Evolutionary conservation across 139 green algal genomes (phyloP).

Genomic region (Volvox africanus): DNA sequence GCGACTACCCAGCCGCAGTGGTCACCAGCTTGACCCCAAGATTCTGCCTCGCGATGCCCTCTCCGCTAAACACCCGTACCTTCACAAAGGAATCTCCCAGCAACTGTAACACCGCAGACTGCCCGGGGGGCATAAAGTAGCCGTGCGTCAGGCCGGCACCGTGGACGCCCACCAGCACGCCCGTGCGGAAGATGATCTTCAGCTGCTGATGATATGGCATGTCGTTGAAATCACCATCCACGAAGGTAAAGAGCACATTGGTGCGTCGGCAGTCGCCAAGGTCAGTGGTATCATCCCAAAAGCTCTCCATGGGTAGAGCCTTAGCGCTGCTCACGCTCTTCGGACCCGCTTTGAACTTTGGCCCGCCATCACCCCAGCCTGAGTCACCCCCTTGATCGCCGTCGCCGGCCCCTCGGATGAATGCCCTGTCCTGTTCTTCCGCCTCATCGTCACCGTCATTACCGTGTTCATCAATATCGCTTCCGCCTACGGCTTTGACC

Average conservation of each 20-base stretch:
- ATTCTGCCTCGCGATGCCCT: too few relatives aligned
- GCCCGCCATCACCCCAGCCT: not conserved
- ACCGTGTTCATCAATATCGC: constrained; percentile 5
- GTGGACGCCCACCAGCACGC: constrained; percentile 42
- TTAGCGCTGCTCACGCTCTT: not conserved
- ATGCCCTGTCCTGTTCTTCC: not conserved
- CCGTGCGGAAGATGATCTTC: constrained; percentile 16
- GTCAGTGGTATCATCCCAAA: not conserved
- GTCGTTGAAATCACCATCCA: constrained; percentile 47
- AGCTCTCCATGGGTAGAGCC: not conserved
- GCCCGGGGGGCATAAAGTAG: constrained; percentile 29
- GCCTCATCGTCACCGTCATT: constrained; percentile 11
- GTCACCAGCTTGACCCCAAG: too few relatives aligned
- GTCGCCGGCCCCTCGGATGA: not conserved
- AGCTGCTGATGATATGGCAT: constrained; percentile 37
- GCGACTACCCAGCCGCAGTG: too few relatives aligned
- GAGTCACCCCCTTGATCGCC: too few relatives aligned
- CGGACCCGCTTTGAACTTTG: not conserved
- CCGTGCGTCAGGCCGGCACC: constrained; percentile 42
- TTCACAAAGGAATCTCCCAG: constrained; percentile 32
- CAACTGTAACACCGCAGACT: constrained; percentile 42
- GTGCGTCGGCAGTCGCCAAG: not conserved
- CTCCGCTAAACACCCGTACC: not conserved
- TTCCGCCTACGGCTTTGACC: not conserved
- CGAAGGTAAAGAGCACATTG: constrained; percentile 39